These are phyloP conservation scores for Tolypocladium album DNA, from an alignment of 2,329 filamentous ascomycete genomes.

Conservation along the genomic window DNA sequence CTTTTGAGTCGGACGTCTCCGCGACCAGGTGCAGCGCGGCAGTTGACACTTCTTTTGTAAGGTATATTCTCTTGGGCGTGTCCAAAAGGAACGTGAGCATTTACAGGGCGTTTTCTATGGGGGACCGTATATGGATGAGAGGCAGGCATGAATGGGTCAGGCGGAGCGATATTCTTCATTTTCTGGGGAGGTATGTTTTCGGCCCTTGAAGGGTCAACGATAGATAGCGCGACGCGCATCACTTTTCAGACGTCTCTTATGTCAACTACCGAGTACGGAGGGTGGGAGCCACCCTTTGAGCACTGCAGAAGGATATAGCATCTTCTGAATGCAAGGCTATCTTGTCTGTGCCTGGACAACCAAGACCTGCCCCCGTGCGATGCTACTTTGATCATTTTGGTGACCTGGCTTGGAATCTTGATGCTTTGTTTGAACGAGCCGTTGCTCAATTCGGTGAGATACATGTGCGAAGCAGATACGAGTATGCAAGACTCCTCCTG, in stretches of 20 bases:
- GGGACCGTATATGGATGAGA: neutral
- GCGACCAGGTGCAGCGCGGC: neutral
- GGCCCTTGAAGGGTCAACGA: neutral
- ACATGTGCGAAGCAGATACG: too few relatives aligned
- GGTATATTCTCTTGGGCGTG: neutral
- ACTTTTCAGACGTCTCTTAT: neutral
- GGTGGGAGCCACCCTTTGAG: neutral
- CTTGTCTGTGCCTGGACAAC: neutral
- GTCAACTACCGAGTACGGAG: neutral
- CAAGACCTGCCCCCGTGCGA: neutral
- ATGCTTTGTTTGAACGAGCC: neutral
- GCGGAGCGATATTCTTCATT: neutral
- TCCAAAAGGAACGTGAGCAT: neutral
- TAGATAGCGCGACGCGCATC: neutral
- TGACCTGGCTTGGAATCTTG: neutral
- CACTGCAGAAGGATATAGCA: neutral
- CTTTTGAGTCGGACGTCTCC: conserved; percentile 6
- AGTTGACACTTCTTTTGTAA: neutral
- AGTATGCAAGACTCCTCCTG: too few relatives aligned
- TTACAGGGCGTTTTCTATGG: neutral
- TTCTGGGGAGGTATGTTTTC: neutral
- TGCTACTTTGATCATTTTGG: neutral
- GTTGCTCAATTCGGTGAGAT: neutral
- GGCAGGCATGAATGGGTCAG: neutral
- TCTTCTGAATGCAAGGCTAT: neutral